Base-by-base conservation (phyloP, 768 basidiomycete genomes). In the Suillus discolor region DNA sequence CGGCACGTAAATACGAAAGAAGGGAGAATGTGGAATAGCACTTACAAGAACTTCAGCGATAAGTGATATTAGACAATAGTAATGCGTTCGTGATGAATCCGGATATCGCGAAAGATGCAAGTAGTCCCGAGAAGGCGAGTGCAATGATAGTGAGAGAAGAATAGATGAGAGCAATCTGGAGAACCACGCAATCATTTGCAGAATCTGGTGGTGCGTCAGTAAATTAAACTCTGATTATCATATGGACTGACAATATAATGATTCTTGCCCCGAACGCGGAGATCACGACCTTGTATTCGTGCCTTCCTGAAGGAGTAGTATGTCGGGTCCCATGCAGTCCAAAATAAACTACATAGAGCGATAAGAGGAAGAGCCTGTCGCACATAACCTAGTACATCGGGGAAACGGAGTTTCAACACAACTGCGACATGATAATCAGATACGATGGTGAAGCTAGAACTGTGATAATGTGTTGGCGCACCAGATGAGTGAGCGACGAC, bases 261-360 rank as follows among this genome's bases (percentile, higher is more conserved):
- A 11, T 75, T 77, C 74, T 87, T 91, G 25, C 92, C 91, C 34
- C 80, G 82, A 42, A 92, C 79, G 59, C 90, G 86, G 28, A 93
- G 82, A 67, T 88, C 84, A 23, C 91, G 85, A 2, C 92, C 91
- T 79, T 93, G 91, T 49, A 84, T 79, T 69, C 85, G 84, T 15
- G 89, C 87, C 68, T 79, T 83, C 68, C 83, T 83, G 62, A 85
- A 79, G 12, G 84, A 79, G 28, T 83, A 77, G 75, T 94, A 94
- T 23, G 91, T 91, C 15, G 93, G 94, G 73, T 97, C 89, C 95
- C 95, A 97, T 2, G 84, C 87, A 0, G 88, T 87, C 90, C 94
- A 96, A 7, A 90, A 71, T 18, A 95, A 72, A 23, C 94, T 94
- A 18, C 86, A 13, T 1, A 88, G 53, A 36, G 81, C 77, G 23